Evolutionary conservation across 169 alveolate genomes (phyloP), one percentile per base, ranked within the genome.

Genomic region (Babesia gibsoni): DNA sequence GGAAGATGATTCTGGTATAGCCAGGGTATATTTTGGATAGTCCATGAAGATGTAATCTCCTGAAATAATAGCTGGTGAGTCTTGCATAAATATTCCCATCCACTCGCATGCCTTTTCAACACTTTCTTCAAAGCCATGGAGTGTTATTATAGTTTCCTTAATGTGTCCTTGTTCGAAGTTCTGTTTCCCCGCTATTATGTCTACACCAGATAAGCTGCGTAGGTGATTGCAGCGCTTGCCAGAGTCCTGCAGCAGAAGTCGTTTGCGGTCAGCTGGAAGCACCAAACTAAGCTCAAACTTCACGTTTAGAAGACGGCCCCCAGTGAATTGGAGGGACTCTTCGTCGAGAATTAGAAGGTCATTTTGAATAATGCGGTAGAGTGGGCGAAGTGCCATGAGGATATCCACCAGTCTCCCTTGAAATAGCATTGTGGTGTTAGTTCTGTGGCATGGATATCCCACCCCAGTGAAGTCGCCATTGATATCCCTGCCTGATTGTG

Each of bases 381-480:
- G 73, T 8, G 84, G 84, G 30, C 84, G 37, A 14, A 75, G 66
- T 14, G 77, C 84, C 0, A 58, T 23, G 27, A 75, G 65, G 9
- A 75, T 75, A 58, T 75, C 73, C n/a, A 64, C 81, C 48, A 75
- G 72, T 2, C 23, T 30, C 30, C 84, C 84, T 30, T 75, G 70
- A 39, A 75, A 75, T 20, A 75, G 63, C 64, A 75, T 53, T 25
- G 84, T 68, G 18, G 84, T 75, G 67, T 75, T 75, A 2, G 84
- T 66, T 20, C 84, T 57, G 49, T 75, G 84, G 53, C 84, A 75
- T 18, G 84, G 84, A 37, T 65, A 75, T 3, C 84, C 84, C 2
- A 75, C 80, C 7, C 84, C 84, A 2, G 84, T 75, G 56, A 75
- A 75, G 30, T 64, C 84, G 25, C 84, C 84, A 36, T 61, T 37